Evolutionary conservation across 2,329 filamentous ascomycete genomes (phyloP).

Genomic region (Aspergillus fructus): DNA sequence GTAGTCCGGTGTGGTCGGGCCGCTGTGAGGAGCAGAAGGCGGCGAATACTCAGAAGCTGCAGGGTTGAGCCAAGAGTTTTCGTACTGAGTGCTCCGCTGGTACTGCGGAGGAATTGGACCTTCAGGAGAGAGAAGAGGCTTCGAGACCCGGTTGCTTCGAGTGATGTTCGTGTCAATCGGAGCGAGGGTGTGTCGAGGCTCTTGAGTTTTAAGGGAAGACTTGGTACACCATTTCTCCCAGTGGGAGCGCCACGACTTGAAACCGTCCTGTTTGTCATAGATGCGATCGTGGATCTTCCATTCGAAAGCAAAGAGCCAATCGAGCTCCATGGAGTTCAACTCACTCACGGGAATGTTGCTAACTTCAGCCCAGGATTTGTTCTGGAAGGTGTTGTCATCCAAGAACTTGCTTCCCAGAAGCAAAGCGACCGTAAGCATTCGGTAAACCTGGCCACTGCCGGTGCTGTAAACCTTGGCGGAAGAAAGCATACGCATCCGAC

Average conservation of each 20-base stretch:
- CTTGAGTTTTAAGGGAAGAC: constrained; percentile 47
- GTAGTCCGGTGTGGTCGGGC: constrained; percentile 49
- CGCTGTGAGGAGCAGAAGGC: constrained; percentile 50
- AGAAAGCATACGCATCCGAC: constrained; percentile 74
- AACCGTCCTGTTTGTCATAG: constrained; percentile 68
- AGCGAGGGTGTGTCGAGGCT: constrained; percentile 52
- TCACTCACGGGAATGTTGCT: constrained; percentile 83
- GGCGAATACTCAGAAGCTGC: constrained; percentile 51
- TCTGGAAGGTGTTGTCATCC: constrained; percentile 97
- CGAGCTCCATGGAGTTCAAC: constrained; percentile 80
- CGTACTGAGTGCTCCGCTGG: constrained; percentile 46
- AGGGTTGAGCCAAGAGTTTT: constrained; percentile 53
- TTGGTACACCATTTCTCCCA: constrained; percentile 65
- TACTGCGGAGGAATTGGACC: constrained; percentile 51
- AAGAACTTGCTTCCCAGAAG: constrained; percentile 92
- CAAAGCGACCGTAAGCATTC: constrained; percentile 79
- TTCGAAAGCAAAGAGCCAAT: constrained; percentile 80
- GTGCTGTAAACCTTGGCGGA: constrained; percentile 54
- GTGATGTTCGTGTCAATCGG: constrained; percentile 66
- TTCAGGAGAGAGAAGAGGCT: constrained; percentile 50
- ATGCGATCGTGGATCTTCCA: constrained; percentile 88
- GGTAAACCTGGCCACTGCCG: constrained; percentile 72
- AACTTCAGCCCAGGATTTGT: constrained; percentile 93
- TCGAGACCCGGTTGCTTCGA: constrained; percentile 51
- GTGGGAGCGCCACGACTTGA: constrained; percentile 62